Conservation (phyloP, 2,329 filamentous ascomycete species). For the Erysiphe neolycopersici region DNA sequence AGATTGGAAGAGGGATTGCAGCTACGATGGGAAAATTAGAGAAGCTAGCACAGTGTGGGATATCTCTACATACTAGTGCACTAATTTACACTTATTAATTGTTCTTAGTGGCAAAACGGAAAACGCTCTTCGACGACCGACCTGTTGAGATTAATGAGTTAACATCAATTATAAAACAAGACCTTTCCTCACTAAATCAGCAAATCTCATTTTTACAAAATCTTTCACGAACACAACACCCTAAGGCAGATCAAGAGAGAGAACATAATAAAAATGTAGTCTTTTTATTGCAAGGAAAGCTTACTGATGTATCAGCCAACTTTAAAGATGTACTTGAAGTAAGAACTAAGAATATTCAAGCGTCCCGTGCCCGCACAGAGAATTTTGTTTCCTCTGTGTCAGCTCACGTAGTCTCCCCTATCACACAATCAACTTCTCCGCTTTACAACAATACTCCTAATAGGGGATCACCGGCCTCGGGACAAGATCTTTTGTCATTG, state of each 20-base stretch:
- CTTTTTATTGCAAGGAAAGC: conserved; percentile 65
- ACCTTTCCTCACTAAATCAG: conserved; percentile 60
- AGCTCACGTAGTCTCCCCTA: conserved; percentile 39
- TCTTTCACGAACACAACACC: conserved; percentile 52
- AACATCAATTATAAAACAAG: conserved; percentile 95
- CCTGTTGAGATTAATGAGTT: conserved; percentile 93
- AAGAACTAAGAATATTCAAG: conserved; percentile 92
- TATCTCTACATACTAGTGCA: background rate
- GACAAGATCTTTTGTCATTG: conserved; percentile 49
- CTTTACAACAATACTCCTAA: conserved; percentile 55
- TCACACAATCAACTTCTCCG: conserved; percentile 55
- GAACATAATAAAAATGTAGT: conserved; percentile 98
- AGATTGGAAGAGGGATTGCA: conserved; percentile 76
- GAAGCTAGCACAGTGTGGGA: conserved; percentile 58
- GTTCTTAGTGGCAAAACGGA: conserved; percentile 56
- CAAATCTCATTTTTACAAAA: conserved; percentile 65
- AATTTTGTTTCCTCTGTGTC: conserved; percentile 88
- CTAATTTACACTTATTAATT: conserved; percentile 4
- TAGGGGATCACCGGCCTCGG: conserved; percentile 36
- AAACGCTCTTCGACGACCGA: conserved; percentile 90
- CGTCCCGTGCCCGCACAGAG: conserved; percentile 70
- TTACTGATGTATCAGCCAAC: conserved; percentile 77
- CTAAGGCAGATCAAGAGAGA: conserved; percentile 51
- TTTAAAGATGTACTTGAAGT: conserved; percentile 97
- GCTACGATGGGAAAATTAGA: conserved; percentile 88